These are phyloP conservation scores for Capsicum chinense DNA, from an alignment of 257 asterid species.

Conservation along the genomic window DNA sequence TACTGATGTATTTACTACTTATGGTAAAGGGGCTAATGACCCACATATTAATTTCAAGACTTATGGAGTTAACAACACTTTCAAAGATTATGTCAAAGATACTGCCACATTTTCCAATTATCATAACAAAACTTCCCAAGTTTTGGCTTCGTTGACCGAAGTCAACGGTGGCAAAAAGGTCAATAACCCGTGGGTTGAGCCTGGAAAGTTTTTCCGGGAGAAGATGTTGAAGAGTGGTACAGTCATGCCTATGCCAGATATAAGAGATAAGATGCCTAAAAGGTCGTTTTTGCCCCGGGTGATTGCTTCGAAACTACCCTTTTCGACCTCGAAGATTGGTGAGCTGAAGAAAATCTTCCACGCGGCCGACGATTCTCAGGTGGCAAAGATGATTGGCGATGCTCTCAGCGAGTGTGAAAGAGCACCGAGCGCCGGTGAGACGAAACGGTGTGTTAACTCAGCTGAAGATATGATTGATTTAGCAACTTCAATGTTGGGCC, in stretches of 20 bases:
- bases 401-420: conserved; percentile 77
- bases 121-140: conserved; percentile 46
- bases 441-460: conserved; percentile 79
- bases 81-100: conserved; percentile 62
- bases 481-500: conserved; percentile 73
- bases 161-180: conserved; percentile 41
- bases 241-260: conserved; percentile 88
- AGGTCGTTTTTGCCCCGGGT: conserved; percentile 88
- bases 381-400: conserved; percentile 52
- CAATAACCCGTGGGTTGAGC: conserved; percentile 66
- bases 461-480: conserved; percentile 95
- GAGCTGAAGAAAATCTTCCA: conserved; percentile 65
- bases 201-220: conserved; percentile 87
- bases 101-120: conserved; percentile 56
- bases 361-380: conserved; percentile 57
- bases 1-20: conserved; percentile 65
- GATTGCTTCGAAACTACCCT: conserved; percentile 76
- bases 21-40: conserved; percentile 50
- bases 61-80: conserved; percentile 70
- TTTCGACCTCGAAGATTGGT: conserved; percentile 62
- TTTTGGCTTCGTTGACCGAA: conserved; percentile 33
- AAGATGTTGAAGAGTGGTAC: conserved; percentile 65
- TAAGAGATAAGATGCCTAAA: conserved; percentile 84
- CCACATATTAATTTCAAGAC: conserved; percentile 48
- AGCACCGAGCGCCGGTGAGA: conserved; percentile 78